Evolutionary conservation across 257 asterid species (phyloP).

Genomic region (Cinchona pubescens): DNA sequence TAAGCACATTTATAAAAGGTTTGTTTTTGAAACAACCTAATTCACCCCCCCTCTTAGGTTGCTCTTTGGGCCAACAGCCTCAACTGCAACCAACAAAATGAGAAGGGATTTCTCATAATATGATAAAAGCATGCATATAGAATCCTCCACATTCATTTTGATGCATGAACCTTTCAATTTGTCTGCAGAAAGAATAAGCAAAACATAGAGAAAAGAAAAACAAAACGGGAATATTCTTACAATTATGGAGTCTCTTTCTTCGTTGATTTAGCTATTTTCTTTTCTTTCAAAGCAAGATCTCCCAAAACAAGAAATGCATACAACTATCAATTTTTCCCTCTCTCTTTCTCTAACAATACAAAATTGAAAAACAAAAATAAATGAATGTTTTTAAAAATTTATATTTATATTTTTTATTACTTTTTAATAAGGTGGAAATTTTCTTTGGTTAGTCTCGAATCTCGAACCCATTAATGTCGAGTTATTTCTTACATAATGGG

Average conservation of each 20-base stretch:
- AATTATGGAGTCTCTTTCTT: not conserved
- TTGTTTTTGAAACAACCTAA: no score
- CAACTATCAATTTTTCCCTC: not conserved
- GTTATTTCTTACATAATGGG: not conserved
- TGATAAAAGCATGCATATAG: not conserved
- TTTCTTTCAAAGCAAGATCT: conserved; percentile 19
- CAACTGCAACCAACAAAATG: conserved; percentile 3
- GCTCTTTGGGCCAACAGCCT: no score
- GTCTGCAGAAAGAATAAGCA: not conserved
- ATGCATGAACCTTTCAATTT: not conserved
- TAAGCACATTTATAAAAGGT: no score
- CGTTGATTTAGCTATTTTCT: conserved; percentile 11
- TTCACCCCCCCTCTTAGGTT: no score
- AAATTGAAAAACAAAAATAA: not conserved
- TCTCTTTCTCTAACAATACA: not conserved
- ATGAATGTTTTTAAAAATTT: conserved; percentile 3
- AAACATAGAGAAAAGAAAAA: not conserved
- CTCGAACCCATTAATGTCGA: conserved; percentile 22
- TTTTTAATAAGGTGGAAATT: not conserved
- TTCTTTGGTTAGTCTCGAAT: conserved; percentile 22
- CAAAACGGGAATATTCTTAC: not conserved
- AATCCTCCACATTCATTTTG: conserved; percentile 3
- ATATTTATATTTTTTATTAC: not conserved
- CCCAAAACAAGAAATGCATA: conserved; percentile 14
- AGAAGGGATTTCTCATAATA: not conserved